Evolutionary conservation across 345 rosid genomes (phyloP).

Genomic region (Euclidium syriacum): DNA sequence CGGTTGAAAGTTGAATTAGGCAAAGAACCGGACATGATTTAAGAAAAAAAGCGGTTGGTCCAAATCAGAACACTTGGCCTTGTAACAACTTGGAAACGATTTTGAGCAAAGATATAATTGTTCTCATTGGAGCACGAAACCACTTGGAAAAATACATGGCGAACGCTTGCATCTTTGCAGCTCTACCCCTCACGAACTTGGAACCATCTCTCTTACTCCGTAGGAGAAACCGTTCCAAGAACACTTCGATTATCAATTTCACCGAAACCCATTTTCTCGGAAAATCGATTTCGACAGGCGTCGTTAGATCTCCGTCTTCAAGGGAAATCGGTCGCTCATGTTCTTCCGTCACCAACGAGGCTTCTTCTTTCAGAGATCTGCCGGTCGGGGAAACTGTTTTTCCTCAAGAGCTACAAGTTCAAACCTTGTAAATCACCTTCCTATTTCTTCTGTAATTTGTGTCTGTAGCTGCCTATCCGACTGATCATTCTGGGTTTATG

Average conservation of each 20-base stretch:
- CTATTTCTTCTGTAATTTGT: background rate
- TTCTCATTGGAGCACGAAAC: background rate
- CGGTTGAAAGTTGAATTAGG: too few relatives aligned
- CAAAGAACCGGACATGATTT: too few relatives aligned
- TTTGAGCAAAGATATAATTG: constrained; percentile 19
- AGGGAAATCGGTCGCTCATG: constrained; percentile 14
- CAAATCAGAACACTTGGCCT: constrained; percentile 24
- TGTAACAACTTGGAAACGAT: constrained; percentile 25
- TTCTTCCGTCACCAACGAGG: constrained; percentile 28
- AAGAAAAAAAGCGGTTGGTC: constrained; percentile 1
- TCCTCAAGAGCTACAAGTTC: constrained; percentile 30
- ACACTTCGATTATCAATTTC: constrained; percentile 12
- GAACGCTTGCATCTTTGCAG: constrained; percentile 16
- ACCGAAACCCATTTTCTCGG: constrained; percentile 16
- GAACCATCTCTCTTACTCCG: constrained; percentile 8
- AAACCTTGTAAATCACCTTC: constrained; percentile 39
- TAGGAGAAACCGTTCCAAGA: constrained; percentile 12
- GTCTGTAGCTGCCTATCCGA: background rate
- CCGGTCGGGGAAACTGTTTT: background rate
- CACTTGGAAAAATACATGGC: constrained; percentile 9
- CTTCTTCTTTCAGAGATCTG: constrained; percentile 15
- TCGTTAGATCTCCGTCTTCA: constrained; percentile 10
- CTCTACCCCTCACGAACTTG: constrained; percentile 6
- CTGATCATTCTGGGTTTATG: background rate
- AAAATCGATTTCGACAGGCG: background rate